Conservation (phyloP, 768 basidiomycete species). For the Tylopilus sp. region DNA sequence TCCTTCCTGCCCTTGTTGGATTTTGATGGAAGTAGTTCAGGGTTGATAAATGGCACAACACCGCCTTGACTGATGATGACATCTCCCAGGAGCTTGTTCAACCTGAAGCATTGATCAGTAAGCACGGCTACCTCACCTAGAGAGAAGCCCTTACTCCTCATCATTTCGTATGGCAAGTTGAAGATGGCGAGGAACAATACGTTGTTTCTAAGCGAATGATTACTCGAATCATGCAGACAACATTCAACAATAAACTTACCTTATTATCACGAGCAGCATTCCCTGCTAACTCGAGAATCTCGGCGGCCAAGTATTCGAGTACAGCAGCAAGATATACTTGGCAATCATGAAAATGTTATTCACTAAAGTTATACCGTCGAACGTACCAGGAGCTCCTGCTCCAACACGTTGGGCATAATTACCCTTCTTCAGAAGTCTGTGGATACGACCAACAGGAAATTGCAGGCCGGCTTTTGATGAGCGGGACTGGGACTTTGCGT, state of each 20-base stretch:
- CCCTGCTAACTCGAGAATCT: constrained; percentile 84
- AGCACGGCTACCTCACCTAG: neutral
- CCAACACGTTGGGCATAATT: constrained; percentile 73
- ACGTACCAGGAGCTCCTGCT: constrained; percentile 62
- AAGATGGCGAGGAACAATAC: constrained; percentile 77
- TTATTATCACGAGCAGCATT: constrained; percentile 77
- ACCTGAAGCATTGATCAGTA: constrained; percentile 27
- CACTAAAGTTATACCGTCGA: neutral
- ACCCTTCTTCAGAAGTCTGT: constrained; percentile 69
- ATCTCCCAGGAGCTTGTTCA: constrained; percentile 55
- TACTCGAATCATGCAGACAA: neutral
- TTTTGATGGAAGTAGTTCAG: constrained; percentile 44
- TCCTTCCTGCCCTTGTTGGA: constrained; percentile 48
- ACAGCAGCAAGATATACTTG: constrained; percentile 82
- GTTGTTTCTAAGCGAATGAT: constrained; percentile 45
- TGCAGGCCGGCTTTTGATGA: constrained; percentile 63
- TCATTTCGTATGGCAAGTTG: constrained; percentile 77
- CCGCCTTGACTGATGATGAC: constrained; percentile 78
- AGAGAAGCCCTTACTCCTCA: constrained; percentile 52
- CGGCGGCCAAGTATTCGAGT: constrained; percentile 83
- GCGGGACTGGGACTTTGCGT: constrained; percentile 60
- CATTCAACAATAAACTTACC: constrained; percentile 9
- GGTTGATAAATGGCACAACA: constrained; percentile 65
- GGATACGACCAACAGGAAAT: constrained; percentile 83
- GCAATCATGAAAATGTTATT: neutral